Base-by-base conservation (phyloP, 2,329 filamentous ascomycete species). In the Orbilia oligospora region DNA sequence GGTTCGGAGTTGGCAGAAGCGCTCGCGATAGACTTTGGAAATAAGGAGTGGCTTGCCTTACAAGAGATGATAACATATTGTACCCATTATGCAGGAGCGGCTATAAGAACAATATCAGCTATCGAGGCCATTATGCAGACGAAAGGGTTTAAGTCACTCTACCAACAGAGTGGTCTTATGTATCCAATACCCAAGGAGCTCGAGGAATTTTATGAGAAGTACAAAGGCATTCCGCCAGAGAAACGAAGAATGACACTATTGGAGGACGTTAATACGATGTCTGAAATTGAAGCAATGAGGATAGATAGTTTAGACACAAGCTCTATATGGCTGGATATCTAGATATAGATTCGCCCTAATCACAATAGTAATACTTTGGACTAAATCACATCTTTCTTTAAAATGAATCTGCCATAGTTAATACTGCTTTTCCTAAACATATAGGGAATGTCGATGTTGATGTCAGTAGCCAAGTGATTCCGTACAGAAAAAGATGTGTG, bases 121-220 rank as follows among this genome's bases (percentile, higher is more conserved):
- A 27, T 76, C 18, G 56, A 49, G 30, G 18, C 27, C 12, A 71
- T 76, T 38, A 61, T 53, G 20, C 36, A 70, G 44, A 38, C 65
- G 14, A 30, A 46, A 16, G 27, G 56, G 12, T 76, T 76, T 49
- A 41, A 49, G n/a, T 2, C 22, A 14, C 8, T 76, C 10, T 70
- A 76, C 18, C 16, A 64, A 2, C 24, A 44, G 18, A 18, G 55
- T 44, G 8, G 10, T 16, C 41, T 5, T 12, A 33, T 53, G 36
- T 65, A 41, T 9, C 46, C 36, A 2, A 14, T 70, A 3, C 72
- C 72, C 16, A 10, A 33, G 10, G 58, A 76, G n/a, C 56, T 70
- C 18, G 65, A 56, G 24, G 41, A 20, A 5, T 65, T 70, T 20
- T 70, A 65, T 44, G 22, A 71, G 18, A 33, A 61, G 20, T 66